These are phyloP conservation scores for Hygrocybe coccinea DNA, from an alignment of 768 basidiomycete species.

Conservation along the genomic window DNA sequence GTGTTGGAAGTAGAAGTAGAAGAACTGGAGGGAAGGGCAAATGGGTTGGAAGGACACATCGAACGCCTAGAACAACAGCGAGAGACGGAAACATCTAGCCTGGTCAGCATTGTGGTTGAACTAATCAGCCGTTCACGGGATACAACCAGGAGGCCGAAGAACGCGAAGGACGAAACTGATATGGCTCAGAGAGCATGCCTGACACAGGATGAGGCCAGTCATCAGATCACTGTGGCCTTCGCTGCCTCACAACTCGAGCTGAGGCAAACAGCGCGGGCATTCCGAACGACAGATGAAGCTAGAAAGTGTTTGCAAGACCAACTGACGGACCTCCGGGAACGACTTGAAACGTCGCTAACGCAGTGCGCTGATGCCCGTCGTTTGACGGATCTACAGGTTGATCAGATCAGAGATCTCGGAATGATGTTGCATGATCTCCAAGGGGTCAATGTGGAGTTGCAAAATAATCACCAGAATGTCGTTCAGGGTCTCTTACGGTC, in stretches of 20 bases:
- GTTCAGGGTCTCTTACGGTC: constrained; percentile 25
- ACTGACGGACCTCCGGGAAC: neutral
- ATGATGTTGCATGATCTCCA: constrained; percentile 20
- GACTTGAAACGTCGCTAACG: neutral
- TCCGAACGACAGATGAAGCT: neutral
- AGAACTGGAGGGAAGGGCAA: constrained; percentile 31
- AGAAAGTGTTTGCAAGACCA: neutral
- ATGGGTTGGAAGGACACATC: constrained; percentile 24
- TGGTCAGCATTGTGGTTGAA: constrained; percentile 31
- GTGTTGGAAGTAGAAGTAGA: constrained; percentile 61
- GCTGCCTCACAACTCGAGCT: constrained; percentile 19
- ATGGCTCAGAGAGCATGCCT: neutral
- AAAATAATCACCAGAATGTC: constrained; percentile 22
- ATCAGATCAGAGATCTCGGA: constrained; percentile 11
- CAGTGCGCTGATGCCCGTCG: neutral
- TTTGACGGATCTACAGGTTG: neutral
- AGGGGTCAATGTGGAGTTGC: constrained; percentile 12
- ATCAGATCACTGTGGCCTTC: constrained; percentile 23
- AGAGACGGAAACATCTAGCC: constrained; percentile 9
- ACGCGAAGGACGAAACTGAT: constrained; percentile 3
- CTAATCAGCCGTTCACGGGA: constrained; percentile 32
- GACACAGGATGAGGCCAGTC: constrained; percentile 2
- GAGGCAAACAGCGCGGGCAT: neutral
- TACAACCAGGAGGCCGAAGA: constrained; percentile 10
- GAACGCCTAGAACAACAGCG: neutral